Conservation (phyloP, 129 eudicot species). For the Flaveria trinervia region DNA sequence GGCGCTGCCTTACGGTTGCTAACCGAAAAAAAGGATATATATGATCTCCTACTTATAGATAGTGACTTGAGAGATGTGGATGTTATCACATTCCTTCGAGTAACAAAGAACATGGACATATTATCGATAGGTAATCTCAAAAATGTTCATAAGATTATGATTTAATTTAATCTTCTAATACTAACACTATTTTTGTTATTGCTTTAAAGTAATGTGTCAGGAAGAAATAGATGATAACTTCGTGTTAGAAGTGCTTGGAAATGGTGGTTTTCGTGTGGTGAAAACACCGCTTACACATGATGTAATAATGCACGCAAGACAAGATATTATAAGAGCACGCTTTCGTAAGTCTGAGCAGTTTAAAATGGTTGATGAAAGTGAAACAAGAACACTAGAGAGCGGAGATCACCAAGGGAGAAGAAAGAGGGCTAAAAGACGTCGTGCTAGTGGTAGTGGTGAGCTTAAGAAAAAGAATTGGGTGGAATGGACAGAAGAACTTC, state of each 20-base stretch:
- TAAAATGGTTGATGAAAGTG: background rate
- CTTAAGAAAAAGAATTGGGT: conserved; percentile 7
- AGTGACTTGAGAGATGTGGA: conserved; percentile 25
- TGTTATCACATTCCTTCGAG: conserved; percentile 29
- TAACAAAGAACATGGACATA: conserved; percentile 19
- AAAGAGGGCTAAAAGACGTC: background rate
- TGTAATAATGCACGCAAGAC: conserved; percentile 7
- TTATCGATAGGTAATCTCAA: conserved; percentile 32
- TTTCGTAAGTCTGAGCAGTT: background rate
- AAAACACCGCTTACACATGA: conserved; percentile 16
- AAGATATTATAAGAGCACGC: conserved; percentile 22
- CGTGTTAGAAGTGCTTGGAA: conserved; percentile 17
- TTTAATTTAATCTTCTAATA: background rate
- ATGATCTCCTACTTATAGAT: conserved; percentile 30
- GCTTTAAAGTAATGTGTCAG: conserved; percentile 19
- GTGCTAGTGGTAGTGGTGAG: background rate
- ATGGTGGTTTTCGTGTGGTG: conserved; percentile 27
- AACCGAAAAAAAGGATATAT: background rate
- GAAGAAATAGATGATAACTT: conserved; percentile 16
- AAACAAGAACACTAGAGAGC: background rate
- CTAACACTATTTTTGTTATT: background rate
- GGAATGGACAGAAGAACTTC: conserved; percentile 33
- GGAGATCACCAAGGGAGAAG: background rate
- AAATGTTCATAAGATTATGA: background rate
- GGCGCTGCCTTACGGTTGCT: conserved; percentile 28